These are phyloP conservation scores for Sherardia arvensis DNA, from an alignment of 257 asterid genomes.

Conservation along the genomic window DNA sequence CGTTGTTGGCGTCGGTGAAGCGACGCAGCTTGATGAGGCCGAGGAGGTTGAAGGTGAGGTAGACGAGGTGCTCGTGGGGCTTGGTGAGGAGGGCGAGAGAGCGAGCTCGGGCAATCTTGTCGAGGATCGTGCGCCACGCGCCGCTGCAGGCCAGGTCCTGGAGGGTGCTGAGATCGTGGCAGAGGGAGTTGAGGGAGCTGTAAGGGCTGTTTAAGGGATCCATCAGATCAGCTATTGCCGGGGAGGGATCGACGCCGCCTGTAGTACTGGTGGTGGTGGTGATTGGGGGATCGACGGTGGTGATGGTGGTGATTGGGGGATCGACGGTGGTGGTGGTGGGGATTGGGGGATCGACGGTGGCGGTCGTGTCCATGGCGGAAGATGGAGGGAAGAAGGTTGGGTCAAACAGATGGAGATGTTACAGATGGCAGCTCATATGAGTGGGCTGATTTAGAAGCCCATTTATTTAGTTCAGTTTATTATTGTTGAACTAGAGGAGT, in stretches of 20 bases:
- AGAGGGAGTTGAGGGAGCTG: constrained; percentile 58
- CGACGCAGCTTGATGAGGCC: constrained; percentile 85
- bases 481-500: too few species aligned
- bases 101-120: constrained; percentile 81
- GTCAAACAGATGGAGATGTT: background rate
- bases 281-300: constrained; percentile 1
- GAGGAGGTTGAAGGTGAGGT: constrained; percentile 80
- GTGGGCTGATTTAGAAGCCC: background rate
- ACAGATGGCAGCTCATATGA: too few species aligned
- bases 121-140: constrained; percentile 84
- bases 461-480: too few species aligned
- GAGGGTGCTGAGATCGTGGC: constrained; percentile 63
- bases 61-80: constrained; percentile 83
- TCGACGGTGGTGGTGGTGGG: background rate
- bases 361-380: background rate
- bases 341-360: background rate
- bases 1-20: constrained; percentile 64
- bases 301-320: constrained; percentile 3
- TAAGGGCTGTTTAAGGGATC: constrained; percentile 57
- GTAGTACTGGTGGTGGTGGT: background rate
- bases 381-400: background rate
- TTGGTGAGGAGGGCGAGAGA: constrained; percentile 63
- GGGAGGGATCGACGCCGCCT: background rate
- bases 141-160: constrained; percentile 93
- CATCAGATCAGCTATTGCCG: constrained; percentile 9